phyloP scores from a whole-genome alignment of 2,329 filamentous ascomycete genomes.

The Hymenoscyphus fraxineus region DNA sequence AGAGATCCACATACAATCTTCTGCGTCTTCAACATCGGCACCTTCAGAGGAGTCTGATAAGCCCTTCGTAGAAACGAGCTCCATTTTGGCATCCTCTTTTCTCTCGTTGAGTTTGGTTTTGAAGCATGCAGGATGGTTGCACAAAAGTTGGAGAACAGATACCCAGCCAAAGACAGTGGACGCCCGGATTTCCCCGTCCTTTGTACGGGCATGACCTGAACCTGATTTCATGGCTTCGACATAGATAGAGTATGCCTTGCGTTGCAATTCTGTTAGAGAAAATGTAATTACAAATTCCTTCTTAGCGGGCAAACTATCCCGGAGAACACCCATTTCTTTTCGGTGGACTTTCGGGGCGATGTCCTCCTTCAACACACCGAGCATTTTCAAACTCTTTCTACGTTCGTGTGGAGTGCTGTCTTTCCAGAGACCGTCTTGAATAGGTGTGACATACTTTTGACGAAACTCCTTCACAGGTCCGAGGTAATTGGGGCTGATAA shows the following conservation, averaged over 20 bases:
- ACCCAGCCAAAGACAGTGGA: slow-evolving; percentile 50
- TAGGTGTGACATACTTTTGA: slow-evolving; percentile 66
- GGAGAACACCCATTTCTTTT: slow-evolving; percentile 64
- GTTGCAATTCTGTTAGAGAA: slow-evolving; percentile 64
- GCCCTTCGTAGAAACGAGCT: neutral
- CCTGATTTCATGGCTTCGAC: slow-evolving; percentile 38
- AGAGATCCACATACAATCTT: neutral
- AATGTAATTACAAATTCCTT: slow-evolving; percentile 78
- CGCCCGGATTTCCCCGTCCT: slow-evolving; percentile 37
- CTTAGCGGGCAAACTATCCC: slow-evolving; percentile 67
- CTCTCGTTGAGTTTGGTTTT: slow-evolving; percentile 45
- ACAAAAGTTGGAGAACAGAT: slow-evolving; percentile 10
- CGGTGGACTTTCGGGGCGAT: slow-evolving; percentile 77
- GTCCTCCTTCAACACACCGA: slow-evolving; percentile 66
- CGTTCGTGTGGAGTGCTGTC: slow-evolving; percentile 58
- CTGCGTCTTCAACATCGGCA: slow-evolving; percentile 16
- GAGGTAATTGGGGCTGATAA: slow-evolving; percentile 77
- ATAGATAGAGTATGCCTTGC: slow-evolving; percentile 55
- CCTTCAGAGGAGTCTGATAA: neutral
- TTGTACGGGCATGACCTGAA: slow-evolving; percentile 24
- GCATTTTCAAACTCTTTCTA: slow-evolving; percentile 58
- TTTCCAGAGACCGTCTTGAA: slow-evolving; percentile 64
- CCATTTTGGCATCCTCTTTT: slow-evolving; percentile 30
- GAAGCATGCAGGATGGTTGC: slow-evolving; percentile 49
- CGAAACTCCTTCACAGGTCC: slow-evolving; percentile 66